Percentiles rank a stretch among this genome's conserved stretches.
phyloP scores from a whole-genome alignment of 2,329 filamentous ascomycete genomes.

The Claviceps purpurea region DNA sequence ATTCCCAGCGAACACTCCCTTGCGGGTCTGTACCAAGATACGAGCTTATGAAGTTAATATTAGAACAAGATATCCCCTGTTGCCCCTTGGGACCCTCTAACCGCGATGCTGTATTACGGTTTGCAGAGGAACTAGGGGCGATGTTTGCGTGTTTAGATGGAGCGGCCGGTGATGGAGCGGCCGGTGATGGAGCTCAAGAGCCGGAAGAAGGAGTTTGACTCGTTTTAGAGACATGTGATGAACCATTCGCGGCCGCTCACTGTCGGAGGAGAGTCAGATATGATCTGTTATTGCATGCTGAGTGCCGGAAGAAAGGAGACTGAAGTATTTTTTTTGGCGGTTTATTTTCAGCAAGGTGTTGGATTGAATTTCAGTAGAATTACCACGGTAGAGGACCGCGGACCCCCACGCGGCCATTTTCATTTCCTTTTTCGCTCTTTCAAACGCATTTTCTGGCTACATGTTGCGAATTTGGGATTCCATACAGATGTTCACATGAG shows the following conservation, averaged over 20 bases:
- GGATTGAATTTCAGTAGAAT: not conserved
- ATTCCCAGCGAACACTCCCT: not conserved
- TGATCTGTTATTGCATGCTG: too few relatives aligned
- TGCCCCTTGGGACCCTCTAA: not conserved
- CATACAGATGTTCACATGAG: not conserved
- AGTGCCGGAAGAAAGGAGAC: too few relatives aligned
- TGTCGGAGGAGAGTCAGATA: too few relatives aligned
- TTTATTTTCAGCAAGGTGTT: too few relatives aligned
- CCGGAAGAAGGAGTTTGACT: not conserved
- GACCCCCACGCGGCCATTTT: not conserved
- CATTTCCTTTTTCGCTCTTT: not conserved
- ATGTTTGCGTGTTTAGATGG: not conserved
- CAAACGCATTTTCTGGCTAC: not conserved
- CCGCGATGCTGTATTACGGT: conserved; percentile 1
- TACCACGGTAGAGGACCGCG: not conserved
- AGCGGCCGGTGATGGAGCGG: not conserved
- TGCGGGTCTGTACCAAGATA: conserved; percentile 5
- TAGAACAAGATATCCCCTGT: not conserved
- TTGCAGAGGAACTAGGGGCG: not conserved
- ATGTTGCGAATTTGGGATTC: not conserved
- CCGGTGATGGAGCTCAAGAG: not conserved
- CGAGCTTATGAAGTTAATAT: conserved; percentile 2
- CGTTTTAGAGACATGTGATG: not conserved
- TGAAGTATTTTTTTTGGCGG: too few relatives aligned
- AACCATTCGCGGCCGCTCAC: not conserved